Conservation (phyloP, 176 grass and related monocot genomes). For the Carex myosuroides region DNA sequence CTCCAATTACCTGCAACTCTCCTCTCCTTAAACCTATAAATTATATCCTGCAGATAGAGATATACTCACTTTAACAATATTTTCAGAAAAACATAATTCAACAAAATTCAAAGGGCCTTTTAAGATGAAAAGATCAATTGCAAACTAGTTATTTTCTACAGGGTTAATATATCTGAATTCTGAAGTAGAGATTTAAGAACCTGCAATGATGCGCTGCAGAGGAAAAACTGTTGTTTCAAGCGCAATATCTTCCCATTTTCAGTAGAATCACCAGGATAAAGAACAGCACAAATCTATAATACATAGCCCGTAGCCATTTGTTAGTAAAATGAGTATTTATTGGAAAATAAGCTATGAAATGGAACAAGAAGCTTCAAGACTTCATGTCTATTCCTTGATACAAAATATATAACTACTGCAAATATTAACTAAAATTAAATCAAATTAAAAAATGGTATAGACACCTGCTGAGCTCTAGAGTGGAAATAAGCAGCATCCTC, state of each 20-base stretch:
- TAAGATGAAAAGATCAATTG: neutral
- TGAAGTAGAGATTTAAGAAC: slow-evolving; percentile 33
- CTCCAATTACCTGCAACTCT: slow-evolving; percentile 27
- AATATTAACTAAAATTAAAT: slow-evolving; percentile 2
- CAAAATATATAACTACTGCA: neutral
- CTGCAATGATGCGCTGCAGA: slow-evolving; percentile 98
- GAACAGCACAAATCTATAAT: slow-evolving; percentile 78
- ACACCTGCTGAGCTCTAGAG: slow-evolving; percentile 83
- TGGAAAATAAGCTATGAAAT: neutral
- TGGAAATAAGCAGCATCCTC: slow-evolving; percentile 82
- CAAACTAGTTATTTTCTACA: neutral
- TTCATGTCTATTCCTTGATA: slow-evolving; percentile 1
- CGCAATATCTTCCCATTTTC: slow-evolving; percentile 93
- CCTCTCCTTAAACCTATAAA: slow-evolving; percentile 53
- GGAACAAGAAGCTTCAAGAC: neutral
- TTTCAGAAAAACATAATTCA: neutral
- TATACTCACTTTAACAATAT: slow-evolving; percentile 6
- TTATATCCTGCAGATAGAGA: slow-evolving; percentile 47
- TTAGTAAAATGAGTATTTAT: neutral
- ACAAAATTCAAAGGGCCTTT: neutral
- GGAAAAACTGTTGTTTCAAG: slow-evolving; percentile 96
- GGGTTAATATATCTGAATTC: neutral
- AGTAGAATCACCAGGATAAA: slow-evolving; percentile 89
- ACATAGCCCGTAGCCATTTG: neutral
- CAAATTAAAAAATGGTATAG: neutral